A percentile compares a stretch with the other conserved stretches of the same genome.
Conservation (phyloP, 208 protist species). For the Acanthamoeba royreba region DNA sequence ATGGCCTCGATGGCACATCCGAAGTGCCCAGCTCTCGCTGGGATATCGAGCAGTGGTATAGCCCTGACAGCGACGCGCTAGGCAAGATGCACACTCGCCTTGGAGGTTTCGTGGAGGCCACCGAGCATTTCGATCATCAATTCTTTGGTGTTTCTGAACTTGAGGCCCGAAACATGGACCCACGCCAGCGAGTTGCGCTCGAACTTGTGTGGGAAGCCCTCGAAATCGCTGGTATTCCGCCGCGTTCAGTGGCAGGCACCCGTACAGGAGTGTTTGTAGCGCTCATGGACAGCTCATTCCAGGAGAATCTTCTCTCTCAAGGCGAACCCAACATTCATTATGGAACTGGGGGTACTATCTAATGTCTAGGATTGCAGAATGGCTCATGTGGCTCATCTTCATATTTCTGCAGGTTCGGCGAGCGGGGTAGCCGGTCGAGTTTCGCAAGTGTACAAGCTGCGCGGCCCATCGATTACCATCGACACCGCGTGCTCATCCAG, state of each 20-base stretch:
- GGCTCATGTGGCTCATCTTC: background rate
- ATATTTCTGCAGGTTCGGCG: background rate
- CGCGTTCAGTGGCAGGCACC: background rate
- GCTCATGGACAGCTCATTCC: constrained; percentile 29
- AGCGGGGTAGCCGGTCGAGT: constrained; percentile 68
- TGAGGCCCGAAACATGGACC: constrained; percentile 3
- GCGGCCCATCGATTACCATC: constrained; percentile 74
- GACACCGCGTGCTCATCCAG: constrained; percentile 83
- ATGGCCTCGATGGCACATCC: constrained; percentile 9
- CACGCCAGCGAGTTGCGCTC: background rate
- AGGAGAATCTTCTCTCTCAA: background rate
- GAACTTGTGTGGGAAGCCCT: constrained; percentile 11
- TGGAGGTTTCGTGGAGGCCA: background rate
- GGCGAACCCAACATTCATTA: background rate
- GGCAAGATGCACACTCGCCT: constrained; percentile 23
- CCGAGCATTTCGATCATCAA: constrained; percentile 22
- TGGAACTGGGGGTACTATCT: background rate
- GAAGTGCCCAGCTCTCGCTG: constrained; percentile 21
- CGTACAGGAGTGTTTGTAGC: constrained; percentile 33
- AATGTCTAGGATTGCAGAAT: background rate
- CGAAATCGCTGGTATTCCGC: constrained; percentile 10
- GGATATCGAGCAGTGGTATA: background rate
- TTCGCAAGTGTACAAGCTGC: constrained; percentile 74
- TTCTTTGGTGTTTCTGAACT: constrained; percentile 40
- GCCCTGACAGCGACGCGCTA: constrained; percentile 8